Conservation (phyloP, 148 eudicot species). For the Chenopodium quinoa region DNA sequence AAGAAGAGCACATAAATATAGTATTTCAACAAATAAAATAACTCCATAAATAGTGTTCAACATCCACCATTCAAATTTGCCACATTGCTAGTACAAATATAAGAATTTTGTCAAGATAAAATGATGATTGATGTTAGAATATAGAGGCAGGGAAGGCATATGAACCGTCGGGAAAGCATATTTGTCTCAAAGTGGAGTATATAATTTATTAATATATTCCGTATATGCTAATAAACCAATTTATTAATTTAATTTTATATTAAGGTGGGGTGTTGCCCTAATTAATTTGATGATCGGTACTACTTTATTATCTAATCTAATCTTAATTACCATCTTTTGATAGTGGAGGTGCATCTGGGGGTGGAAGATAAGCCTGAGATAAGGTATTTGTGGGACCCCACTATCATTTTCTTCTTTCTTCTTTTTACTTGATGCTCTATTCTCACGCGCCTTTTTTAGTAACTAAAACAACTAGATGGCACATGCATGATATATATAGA, state of each 20-base stretch:
- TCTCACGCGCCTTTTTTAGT: no score
- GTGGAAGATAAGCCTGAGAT: constrained; percentile 21
- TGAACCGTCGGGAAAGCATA: constrained; percentile 14
- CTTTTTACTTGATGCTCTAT: no score
- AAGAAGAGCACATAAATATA: no score
- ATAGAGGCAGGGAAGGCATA: neutral
- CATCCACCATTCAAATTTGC: no score
- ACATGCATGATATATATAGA: no score
- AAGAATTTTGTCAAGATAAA: neutral
- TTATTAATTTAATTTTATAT: neutral
- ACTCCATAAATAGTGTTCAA: no score
- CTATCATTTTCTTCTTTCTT: constrained; percentile 4
- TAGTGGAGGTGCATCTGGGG: neutral
- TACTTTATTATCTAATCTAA: constrained; percentile 14
- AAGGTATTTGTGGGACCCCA: constrained; percentile 23
- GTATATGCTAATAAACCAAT: no score
- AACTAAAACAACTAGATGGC: no score
- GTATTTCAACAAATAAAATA: no score
- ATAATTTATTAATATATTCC: neutral
- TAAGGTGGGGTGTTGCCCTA: neutral
- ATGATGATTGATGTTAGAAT: neutral
- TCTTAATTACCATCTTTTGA: neutral
- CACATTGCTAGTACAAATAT: neutral
- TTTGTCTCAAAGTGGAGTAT: neutral
- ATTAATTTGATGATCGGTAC: neutral